Evolutionary conservation across 352 stramenopile genomes (phyloP), one percentile per base, ranked within the genome.

Genomic region (Pythium vanterpoolii): DNA sequence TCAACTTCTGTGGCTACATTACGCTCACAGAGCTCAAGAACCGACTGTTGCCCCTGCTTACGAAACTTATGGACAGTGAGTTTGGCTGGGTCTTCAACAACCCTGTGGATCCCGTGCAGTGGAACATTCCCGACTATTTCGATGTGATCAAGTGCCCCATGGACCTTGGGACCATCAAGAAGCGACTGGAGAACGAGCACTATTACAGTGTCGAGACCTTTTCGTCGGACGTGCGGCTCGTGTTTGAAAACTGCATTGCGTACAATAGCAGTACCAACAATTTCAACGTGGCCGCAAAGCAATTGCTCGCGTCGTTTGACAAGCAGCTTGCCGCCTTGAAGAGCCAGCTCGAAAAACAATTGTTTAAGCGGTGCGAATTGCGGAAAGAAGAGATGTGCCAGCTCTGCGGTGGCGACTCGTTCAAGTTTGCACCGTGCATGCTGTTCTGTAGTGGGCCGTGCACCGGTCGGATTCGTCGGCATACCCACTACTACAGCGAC

Each of bases 121-220:
- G 96, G 69, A 87, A 94, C 47, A 96, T 98, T 52, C 90, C 90
- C 2, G 86, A 96, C 62, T 96, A 96, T 56, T 91, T 94, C 52
- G 80, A 96, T 33, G 89, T 96, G 27, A 91, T 99, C 69, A 98
- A 98, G 66, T 94, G 92, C 47, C 97, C 97, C 1, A 99, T 99
- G 97, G 97, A 99, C 74, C 80, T 99, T 19, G 95, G 96, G 19
- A 98, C 96, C n/a, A 98, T 99, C 66, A 96, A 97, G 68, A 98
- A 98, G 70, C 80, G 90, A 1, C 65, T 99, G 27, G 96, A 99
- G 60, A 96, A 90, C 67, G 89, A 95, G 53, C 87, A 95, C 45
- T 99, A 99, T 80, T 89, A 84, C 66, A 94, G 84, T 11, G 86
- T 94, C 18, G 84, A 95, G 51, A 82, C 84, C 14, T 95, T 95